A percentile compares a stretch with the other conserved stretches of the same genome.
Conservation (phyloP, 768 basidiomycete genomes). For the Paxillus involutus region DNA sequence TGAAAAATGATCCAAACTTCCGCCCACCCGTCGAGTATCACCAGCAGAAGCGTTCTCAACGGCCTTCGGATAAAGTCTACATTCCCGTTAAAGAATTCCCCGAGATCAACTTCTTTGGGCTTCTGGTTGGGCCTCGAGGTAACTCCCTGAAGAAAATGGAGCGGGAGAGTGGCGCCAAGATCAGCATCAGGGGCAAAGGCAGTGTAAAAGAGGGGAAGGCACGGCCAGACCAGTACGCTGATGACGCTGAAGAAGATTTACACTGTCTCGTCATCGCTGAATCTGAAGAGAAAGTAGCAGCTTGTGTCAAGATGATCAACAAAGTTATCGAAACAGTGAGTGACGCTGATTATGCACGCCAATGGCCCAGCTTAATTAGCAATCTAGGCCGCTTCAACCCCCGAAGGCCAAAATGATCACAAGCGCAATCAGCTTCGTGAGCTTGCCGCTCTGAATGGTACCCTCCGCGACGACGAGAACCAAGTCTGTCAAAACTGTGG, state of each 20-base stretch:
- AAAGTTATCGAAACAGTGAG: slow-evolving; percentile 95
- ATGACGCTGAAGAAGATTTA: slow-evolving; percentile 97
- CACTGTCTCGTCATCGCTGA: slow-evolving; percentile 97
- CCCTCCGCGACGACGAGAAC: slow-evolving; percentile 98
- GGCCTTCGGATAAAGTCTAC: slow-evolving; percentile 97
- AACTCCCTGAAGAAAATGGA: slow-evolving; percentile 99
- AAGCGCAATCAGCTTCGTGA: slow-evolving; percentile 99
- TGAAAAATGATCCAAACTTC: slow-evolving; percentile 98
- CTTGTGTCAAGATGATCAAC: slow-evolving; percentile 95
- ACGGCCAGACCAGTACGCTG: slow-evolving; percentile 89
- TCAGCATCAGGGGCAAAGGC: slow-evolving; percentile 97
- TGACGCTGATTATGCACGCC: slow-evolving; percentile 5
- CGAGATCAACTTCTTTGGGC: slow-evolving; percentile 99
- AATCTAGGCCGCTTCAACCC: slow-evolving; percentile 91
- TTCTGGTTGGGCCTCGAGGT: slow-evolving; percentile 96
- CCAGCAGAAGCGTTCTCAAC: slow-evolving; percentile 88
- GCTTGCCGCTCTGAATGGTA: slow-evolving; percentile 95
- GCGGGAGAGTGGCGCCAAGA: slow-evolving; percentile 95
- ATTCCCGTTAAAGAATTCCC: slow-evolving; percentile 99
- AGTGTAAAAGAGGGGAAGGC: slow-evolving; percentile 99
- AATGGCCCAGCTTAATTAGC: not conserved
- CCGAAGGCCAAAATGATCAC: slow-evolving; percentile 99
- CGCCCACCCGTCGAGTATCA: slow-evolving; percentile 96
- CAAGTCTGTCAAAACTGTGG: slow-evolving; percentile 98
- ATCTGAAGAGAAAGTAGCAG: slow-evolving; percentile 84